Percentiles rank a stretch among this genome's conserved stretches.
phyloP scores from a whole-genome alignment of 2,329 filamentous ascomycete species.

The Penicillium corylophilum region DNA sequence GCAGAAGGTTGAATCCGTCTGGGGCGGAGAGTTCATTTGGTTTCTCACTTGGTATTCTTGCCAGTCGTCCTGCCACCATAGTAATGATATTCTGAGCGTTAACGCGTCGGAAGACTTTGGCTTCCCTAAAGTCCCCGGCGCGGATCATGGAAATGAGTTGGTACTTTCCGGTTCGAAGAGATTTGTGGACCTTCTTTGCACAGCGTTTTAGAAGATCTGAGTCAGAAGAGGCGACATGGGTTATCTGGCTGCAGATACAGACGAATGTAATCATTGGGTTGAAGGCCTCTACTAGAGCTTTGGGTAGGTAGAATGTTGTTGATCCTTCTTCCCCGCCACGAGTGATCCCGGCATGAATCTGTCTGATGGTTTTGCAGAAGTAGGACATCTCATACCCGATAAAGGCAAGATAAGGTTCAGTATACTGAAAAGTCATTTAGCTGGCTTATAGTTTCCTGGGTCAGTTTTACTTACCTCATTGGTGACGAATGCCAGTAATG shows the following conservation, averaged over 20 bases:
- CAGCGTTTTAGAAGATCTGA: background rate
- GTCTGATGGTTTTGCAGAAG: background rate
- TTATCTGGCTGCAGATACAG: slow-evolving; percentile 1
- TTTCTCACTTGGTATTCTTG: background rate
- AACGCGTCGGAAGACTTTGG: slow-evolving; percentile 4
- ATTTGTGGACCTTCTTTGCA: background rate
- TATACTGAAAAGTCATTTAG: background rate
- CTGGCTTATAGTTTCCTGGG: background rate
- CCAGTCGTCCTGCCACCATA: slow-evolving; percentile 1
- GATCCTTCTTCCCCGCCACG: background rate
- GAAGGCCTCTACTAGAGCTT: slow-evolving; percentile 3
- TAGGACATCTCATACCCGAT: background rate
- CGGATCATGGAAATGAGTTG: slow-evolving; percentile 5
- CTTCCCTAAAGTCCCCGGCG: slow-evolving; percentile 7
- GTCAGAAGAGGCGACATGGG: background rate
- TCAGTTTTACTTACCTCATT: background rate
- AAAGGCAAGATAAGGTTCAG: background rate
- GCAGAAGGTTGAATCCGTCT: slow-evolving; percentile 1
- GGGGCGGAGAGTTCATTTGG: background rate
- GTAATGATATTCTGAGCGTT: slow-evolving; percentile 2
- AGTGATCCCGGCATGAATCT: slow-evolving; percentile 3
- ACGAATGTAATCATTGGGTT: slow-evolving; percentile 2
- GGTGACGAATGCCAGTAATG: background rate
- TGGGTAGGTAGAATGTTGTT: slow-evolving; percentile 1
- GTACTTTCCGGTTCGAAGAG: background rate